Conservation (phyloP, 129 eudicot genomes). For the Apium graveolens region DNA sequence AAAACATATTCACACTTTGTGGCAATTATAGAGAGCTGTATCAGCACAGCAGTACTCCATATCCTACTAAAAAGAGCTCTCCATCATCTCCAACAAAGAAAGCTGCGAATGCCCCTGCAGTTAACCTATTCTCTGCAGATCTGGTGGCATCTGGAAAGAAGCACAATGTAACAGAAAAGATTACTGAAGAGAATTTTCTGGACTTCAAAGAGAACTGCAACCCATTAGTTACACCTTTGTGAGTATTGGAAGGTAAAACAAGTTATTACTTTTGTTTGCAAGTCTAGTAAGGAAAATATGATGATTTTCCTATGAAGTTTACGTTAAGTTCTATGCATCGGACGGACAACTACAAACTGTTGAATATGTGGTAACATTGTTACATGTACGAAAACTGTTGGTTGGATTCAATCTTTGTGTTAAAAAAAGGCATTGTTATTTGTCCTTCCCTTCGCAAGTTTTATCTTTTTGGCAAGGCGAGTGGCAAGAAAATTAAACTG, state of each 20-base stretch:
- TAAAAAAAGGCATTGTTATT: neutral
- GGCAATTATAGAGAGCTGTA: conserved; percentile 82
- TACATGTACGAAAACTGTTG: neutral
- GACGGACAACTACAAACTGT: neutral
- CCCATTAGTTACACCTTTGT: conserved; percentile 23
- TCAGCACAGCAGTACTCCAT: conserved; percentile 30
- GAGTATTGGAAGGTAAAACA: neutral
- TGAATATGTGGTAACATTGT: neutral
- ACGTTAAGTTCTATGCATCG: neutral
- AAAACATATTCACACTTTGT: conserved; percentile 87
- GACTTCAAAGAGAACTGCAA: conserved; percentile 51
- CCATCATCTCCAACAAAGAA: conserved; percentile 8
- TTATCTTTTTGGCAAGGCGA: neutral
- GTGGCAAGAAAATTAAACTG: neutral
- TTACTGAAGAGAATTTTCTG: conserved; percentile 6
- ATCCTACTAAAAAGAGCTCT: conserved; percentile 22
- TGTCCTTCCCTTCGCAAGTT: neutral
- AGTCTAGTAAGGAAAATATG: conserved; percentile 5
- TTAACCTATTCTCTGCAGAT: conserved; percentile 1
- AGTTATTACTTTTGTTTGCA: neutral
- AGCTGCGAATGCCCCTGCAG: neutral
- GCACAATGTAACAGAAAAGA: conserved; percentile 15
- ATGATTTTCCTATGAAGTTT: conserved; percentile 6
- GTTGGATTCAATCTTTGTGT: neutral
- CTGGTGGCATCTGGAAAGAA: conserved; percentile 17